A percentile compares a stretch with the other conserved stretches of the same genome.
Conservation (phyloP, 2,329 filamentous ascomycete genomes). For the Ophiostoma sp. region DNA sequence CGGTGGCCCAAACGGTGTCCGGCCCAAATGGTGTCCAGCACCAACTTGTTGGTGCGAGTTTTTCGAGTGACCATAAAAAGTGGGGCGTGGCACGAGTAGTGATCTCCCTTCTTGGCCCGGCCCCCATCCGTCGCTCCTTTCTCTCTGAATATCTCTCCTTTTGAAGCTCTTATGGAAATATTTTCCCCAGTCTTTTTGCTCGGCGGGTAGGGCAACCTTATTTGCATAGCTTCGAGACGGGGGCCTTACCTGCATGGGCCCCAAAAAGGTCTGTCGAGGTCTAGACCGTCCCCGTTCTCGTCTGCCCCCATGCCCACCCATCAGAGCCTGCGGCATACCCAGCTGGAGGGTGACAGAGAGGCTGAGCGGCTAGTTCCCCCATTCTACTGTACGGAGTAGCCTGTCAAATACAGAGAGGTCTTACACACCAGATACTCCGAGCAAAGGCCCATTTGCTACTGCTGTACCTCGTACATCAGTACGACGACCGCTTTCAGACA, state of each 20-base stretch:
- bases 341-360: constrained; percentile 4
- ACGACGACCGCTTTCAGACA: neutral
- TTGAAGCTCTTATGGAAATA: neutral
- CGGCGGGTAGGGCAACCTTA: constrained; percentile 18
- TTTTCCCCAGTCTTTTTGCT: constrained; percentile 2
- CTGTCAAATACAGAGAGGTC: neutral
- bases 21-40: too few species aligned
- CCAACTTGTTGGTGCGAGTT: too few species aligned
- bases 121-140: neutral
- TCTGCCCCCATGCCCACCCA: neutral
- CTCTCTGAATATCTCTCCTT: neutral
- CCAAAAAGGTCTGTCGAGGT: constrained; percentile 18
- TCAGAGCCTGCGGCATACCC: neutral
- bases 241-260: neutral
- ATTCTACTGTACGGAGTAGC: neutral
- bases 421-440: neutral
- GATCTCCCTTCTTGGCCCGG: constrained; percentile 9
- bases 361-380: neutral
- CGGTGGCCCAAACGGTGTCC: too few species aligned
- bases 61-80: neutral
- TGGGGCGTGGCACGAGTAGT: too few species aligned
- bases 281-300: constrained; percentile 1
- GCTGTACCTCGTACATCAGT: too few species aligned
- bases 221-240: constrained; percentile 13
- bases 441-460: neutral